Base-by-base conservation (phyloP, 192 early-diverging fungal genomes). In the Podila epicladia region DNA sequence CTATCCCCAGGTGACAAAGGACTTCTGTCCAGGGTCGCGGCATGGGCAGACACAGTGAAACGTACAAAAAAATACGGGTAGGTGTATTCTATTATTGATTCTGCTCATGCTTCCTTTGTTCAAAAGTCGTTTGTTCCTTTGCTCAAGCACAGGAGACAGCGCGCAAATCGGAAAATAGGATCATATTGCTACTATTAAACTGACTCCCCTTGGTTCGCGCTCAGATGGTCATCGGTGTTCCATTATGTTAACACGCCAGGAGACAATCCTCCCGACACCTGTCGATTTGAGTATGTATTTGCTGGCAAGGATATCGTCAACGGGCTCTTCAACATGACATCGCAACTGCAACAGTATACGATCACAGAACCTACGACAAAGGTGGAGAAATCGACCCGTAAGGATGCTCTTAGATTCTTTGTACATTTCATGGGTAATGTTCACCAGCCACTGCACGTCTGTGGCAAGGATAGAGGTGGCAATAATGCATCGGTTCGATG, bases 351-450 rank as follows among this genome's bases (percentile, higher is more conserved):
- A 19, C 69, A 78, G 9, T 78, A 57, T 62, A 67, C 64, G 38
- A 28, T 49, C 3, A 22, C n/a, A 19, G 38, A 67, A 65, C 75
- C 69, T 31, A 62, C 53, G 29, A 67, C 69, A 28, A 65, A 64
- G 4, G 65, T 68, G 29, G 59, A 67, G 12, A 78, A 41, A 38
- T 60, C 64, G 2, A 32, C 28, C 5, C 63, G 76, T 7, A 82
- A 77, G 37, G 84, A 83, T 13, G 85, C 85, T 3, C 32, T 85
- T 31, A 68, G 67, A 48, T 85, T 87, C 67, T 74, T 87, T 58
- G 82, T 87, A 2, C 85, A 87, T 50, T 87, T 87, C 58, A 72
- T 87, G 67, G 85, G 85, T 13, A 84, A 87, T 73, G 59, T 87
- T 17, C 83, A 85, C 61, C 79, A 85, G 41, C 85, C 85, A 9